Evolutionary conservation across 2,329 filamentous ascomycete species (phyloP).

Genomic region (Penicillium oxalicum): DNA sequence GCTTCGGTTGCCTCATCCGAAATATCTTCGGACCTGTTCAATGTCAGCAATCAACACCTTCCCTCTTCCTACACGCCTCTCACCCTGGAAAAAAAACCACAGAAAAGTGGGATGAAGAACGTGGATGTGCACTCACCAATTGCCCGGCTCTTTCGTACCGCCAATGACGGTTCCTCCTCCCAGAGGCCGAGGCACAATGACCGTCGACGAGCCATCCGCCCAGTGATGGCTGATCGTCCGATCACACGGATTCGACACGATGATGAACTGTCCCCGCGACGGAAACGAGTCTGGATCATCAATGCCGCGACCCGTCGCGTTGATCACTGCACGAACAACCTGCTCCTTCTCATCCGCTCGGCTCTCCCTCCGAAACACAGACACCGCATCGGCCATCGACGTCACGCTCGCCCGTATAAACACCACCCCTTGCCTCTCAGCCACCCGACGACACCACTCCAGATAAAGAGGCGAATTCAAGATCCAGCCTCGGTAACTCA

Average conservation of each 20-base stretch:
- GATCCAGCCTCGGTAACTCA: conserved; percentile 8
- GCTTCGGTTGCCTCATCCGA: background rate
- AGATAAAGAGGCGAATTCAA: conserved; percentile 8
- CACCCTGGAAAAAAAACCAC: no score
- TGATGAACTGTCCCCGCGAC: conserved; percentile 8
- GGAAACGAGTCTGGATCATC: conserved; percentile 6
- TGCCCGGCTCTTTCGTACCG: conserved; percentile 7
- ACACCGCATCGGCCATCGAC: background rate
- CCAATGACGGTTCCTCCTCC: conserved; percentile 8
- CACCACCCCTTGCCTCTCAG: background rate
- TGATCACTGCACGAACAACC: background rate
- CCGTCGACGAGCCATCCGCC: conserved; percentile 4
- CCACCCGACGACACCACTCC: conserved; percentile 4
- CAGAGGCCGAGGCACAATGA: conserved; percentile 5
- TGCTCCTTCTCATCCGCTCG: background rate
- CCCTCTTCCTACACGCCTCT: no score
- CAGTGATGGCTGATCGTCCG: conserved; percentile 11
- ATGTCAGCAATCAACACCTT: no score
- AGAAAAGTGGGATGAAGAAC: background rate
- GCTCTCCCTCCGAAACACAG: background rate
- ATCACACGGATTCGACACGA: conserved; percentile 6
- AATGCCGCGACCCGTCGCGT: conserved; percentile 5
- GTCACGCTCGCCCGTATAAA: conserved; percentile 1
- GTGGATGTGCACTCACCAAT: background rate
- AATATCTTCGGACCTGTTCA: background rate